Evolutionary conservation across 352 stramenopile genomes (phyloP), one percentile per base, ranked within the genome.

Genomic region (Globisporangium sylvaticum): DNA sequence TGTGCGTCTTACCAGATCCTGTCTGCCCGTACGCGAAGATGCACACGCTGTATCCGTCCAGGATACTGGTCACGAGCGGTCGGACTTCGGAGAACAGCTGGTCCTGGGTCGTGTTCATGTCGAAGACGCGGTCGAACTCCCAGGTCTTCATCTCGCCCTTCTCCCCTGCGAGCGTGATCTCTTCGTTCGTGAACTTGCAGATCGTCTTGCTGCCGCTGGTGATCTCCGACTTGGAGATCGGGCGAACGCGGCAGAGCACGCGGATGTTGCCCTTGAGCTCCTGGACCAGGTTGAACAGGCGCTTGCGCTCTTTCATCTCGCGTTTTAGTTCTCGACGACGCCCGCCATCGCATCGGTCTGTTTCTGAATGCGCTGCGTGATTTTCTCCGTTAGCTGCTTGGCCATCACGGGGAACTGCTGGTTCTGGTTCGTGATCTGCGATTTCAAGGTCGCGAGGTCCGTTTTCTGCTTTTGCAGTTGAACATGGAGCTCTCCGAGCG

Each of bases 211-310:
- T 93, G 37, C 88, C 86, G 46, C 85, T 78, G 14, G 72, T 66
- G 46, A 91, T 50, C 64, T 96, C 86, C 14, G 66, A 76, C 70
- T 92, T 96, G 24, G 88, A 94, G 58, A 96, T 93, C 1, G 97
- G 97, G 37, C 97, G 95, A 18, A 99, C 89, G 65, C 97, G 95
- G 63, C 96, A 99, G 54, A 98, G 92, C 14, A 99, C 97, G 60
- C 98, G 95, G 63, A 99, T 99, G 70, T 99, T 99, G 42, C 96
- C 96, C 67, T 98, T 97, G 34, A 99, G 80, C 62, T 97, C 94
- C 63, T 99, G 91, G 42, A 99, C 97, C 31, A 98, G 84, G 62
- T 97, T 97, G 62, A 99, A 97, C 52, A 99, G 75, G 37, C 97
- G 89, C 64, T 95, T 95, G 46, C 88, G 85, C 71, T 95, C 86